These are phyloP conservation scores for Saitozyma sp. DNA, from an alignment of 768 basidiomycete genomes.

Conservation along the genomic window DNA sequence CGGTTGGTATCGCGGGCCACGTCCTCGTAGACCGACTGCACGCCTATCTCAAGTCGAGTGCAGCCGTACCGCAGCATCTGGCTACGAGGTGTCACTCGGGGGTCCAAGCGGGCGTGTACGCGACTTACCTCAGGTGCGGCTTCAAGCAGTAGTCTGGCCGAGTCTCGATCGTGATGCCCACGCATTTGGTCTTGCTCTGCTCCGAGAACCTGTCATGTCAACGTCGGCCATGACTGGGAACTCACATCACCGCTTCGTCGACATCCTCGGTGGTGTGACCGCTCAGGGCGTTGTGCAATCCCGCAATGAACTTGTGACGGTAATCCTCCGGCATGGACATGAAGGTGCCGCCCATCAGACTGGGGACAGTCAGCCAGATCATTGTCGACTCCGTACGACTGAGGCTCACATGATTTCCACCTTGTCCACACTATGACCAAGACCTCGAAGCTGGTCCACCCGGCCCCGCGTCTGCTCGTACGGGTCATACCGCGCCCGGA, in stretches of 20 bases:
- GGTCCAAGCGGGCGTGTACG: background rate
- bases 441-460: conserved; percentile 88
- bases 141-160: conserved; percentile 96
- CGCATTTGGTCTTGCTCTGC: conserved; percentile 95
- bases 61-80: conserved; percentile 99
- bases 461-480: conserved; percentile 95
- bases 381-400: conserved; percentile 41
- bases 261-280: conserved; percentile 91
- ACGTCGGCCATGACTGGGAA: conserved; percentile 2
- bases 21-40: conserved; percentile 98
- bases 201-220: conserved; percentile 74
- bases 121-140: conserved; percentile 79
- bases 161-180: conserved; percentile 98
- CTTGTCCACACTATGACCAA: conserved; percentile 98
- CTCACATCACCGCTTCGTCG: conserved; percentile 87
- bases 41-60: conserved; percentile 96
- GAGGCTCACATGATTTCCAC: conserved; percentile 58
- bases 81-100: conserved; percentile 54
- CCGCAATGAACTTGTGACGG: conserved; percentile 86
- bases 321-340: conserved; percentile 99
- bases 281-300: conserved; percentile 92
- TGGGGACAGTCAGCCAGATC: conserved; percentile 52
- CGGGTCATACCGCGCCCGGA: conserved; percentile 92
- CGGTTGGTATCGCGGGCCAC: conserved; percentile 98
- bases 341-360: conserved; percentile 98